Evolutionary conservation across 2,329 filamentous ascomycete species (phyloP).

Genomic region (Penicillium sumatraense): DNA sequence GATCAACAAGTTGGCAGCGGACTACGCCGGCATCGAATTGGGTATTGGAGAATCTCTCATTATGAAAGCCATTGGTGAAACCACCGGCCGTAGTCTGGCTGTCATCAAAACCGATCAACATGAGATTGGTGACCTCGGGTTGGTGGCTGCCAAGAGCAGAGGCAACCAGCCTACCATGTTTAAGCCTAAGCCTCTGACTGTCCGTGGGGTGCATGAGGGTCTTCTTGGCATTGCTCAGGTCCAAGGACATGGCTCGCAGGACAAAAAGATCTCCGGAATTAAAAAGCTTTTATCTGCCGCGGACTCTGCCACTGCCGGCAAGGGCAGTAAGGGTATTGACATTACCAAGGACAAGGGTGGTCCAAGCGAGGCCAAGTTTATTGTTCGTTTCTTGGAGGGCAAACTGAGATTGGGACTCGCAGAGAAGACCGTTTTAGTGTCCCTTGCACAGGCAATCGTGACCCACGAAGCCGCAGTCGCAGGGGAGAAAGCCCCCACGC

Average conservation of each 20-base stretch:
- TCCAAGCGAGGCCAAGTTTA: constrained; percentile 90
- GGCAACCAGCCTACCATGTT: constrained; percentile 98
- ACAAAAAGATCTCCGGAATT: constrained; percentile 89
- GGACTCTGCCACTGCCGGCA: constrained; percentile 72
- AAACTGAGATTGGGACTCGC: constrained; percentile 91
- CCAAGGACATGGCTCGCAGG: constrained; percentile 84
- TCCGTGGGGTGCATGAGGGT: constrained; percentile 84
- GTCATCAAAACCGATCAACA: constrained; percentile 96
- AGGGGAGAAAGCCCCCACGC: constrained; percentile 69
- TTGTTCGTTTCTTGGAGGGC: constrained; percentile 90
- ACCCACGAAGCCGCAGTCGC: constrained; percentile 77
- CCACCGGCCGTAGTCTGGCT: constrained; percentile 81
- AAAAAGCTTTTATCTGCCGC: constrained; percentile 95
- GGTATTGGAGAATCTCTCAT: constrained; percentile 98
- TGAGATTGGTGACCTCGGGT: constrained; percentile 91
- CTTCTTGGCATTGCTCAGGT: constrained; percentile 87
- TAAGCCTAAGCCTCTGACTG: constrained; percentile 88
- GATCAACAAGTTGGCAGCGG: constrained; percentile 96
- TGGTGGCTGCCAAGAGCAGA: constrained; percentile 94
- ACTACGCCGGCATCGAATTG: constrained; percentile 94
- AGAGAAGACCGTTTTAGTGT: constrained; percentile 88
- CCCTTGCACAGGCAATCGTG: constrained; percentile 85
- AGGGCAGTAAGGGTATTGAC: constrained; percentile 69
- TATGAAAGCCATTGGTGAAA: constrained; percentile 97
- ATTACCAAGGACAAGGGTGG: constrained; percentile 92